Evolutionary conservation across 768 basidiomycete genomes (phyloP), one percentile per base, ranked within the genome.

Genomic region (Rossbeevera mucosa): DNA sequence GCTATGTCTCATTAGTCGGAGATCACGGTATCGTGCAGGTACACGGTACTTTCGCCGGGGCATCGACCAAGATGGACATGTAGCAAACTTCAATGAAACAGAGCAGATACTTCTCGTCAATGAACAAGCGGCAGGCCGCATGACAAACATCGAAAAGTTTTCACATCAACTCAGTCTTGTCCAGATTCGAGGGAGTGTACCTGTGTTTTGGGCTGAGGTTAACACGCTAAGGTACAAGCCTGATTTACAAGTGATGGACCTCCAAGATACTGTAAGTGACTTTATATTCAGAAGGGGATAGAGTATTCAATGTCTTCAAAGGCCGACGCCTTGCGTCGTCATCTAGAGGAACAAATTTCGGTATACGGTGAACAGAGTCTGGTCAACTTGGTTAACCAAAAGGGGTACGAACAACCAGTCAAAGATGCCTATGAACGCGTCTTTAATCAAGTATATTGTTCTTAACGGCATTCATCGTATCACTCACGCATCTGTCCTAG

Each of bases 41-140:
- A 97, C 96, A 13, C 90, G 96, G 46, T 98, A 95, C 77, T 96
- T 98, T 73, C 82, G 92, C 18, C 85, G 96, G 44, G 96, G 96
- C 5, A 79, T 99, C 59, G 94, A 98, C 67, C 74, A 81, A 18
- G 76, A 88, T 8, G 96, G 94, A 2, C 82, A 97, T 66, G 90
- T 91, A 38, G 92, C 94, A 52, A 99, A 99, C 71, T 98, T 92
- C 73, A 96, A 97, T 67, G 96, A 99, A 71, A 95, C 96, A 6
- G 96, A 99, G 65, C 96, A 98, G 67, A 76, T 99, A 53, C 74
- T 95, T 24, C 76, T 95, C 14, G 77, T 94, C 12, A 89, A 92
- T 54, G 77, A 75, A 44, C 76, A 74, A 44, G 72, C 74, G 26
- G 70, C 70, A 22, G 75, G 74, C 31, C 68, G 70, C 22, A 68